A percentile compares a stretch with the other conserved stretches of the same genome.
These are phyloP conservation scores for Lepraria neglecta DNA, from an alignment of 495 filamentous ascomycete species.

Conservation along the genomic window DNA sequence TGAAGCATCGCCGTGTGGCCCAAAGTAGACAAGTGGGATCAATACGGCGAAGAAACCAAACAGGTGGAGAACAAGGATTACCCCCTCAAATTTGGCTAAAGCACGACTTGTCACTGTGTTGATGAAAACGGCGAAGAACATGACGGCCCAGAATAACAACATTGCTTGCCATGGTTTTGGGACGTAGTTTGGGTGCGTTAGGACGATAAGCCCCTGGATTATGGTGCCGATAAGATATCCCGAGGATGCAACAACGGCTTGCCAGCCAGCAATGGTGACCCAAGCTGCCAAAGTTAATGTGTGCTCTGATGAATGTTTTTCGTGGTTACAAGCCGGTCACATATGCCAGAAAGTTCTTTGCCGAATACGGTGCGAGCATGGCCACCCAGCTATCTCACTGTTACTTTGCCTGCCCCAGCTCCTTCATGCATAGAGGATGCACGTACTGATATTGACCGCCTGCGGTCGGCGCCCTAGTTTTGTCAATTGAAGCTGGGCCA, in stretches of 20 bases:
- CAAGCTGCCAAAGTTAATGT: conserved; percentile 31
- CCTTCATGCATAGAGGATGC: conserved; percentile 5
- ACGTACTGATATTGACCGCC: conserved; percentile 47
- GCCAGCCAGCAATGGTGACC: conserved; percentile 42
- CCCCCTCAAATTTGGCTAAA: conserved; percentile 41
- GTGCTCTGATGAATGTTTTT: conserved; percentile 19
- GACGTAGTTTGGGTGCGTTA: conserved; percentile 34
- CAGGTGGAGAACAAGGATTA: conserved; percentile 45
- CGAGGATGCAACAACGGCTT: conserved; percentile 33
- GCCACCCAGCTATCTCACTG: conserved; percentile 35
- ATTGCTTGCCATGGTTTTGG: conserved; percentile 39
- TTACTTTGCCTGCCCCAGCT: conserved; percentile 29
- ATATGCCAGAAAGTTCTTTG: conserved; percentile 41
- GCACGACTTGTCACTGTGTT: conserved; percentile 38
- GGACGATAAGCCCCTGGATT: conserved; percentile 39
- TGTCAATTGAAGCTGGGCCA: not conserved
- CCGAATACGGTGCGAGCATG: conserved; percentile 39
- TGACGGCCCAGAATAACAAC: conserved; percentile 38
- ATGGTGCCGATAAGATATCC: conserved; percentile 37
- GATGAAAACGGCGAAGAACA: conserved; percentile 34
- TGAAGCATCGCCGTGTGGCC: conserved; percentile 34
- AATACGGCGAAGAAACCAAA: conserved; percentile 48
- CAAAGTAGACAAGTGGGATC: conserved; percentile 43
- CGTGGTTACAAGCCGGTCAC: conserved; percentile 35
- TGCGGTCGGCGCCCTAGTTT: conserved; percentile 40